Percentiles rank a stretch among this genome's conserved stretches.
These are phyloP conservation scores for Globisporangium paddicum DNA, from an alignment of 352 stramenopile genomes.

Conservation along the genomic window DNA sequence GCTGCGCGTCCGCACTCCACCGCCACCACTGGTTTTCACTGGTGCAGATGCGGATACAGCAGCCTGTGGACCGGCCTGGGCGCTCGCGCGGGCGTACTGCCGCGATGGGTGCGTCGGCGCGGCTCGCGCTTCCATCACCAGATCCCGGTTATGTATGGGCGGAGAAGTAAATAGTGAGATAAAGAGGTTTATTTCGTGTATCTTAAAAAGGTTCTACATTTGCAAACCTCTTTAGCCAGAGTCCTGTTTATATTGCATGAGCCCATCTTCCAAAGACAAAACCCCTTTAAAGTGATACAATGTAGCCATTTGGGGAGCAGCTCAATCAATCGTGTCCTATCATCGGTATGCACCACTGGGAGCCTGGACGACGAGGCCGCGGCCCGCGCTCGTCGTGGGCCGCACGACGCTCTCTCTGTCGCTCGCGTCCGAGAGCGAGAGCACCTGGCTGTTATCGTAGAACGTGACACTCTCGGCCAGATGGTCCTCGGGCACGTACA, in stretches of 20 bases:
- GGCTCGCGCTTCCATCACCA: neutral
- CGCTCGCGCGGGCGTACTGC: neutral
- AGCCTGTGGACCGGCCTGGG: neutral
- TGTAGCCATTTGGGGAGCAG: neutral
- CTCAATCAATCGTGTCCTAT: too few relatives aligned
- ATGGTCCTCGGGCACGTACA: slow-evolving; percentile 60
- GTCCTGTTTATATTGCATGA: neutral
- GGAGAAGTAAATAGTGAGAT: neutral
- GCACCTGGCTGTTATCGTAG: slow-evolving; percentile 68
- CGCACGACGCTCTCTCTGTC: slow-evolving; percentile 32
- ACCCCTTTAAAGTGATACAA: neutral
- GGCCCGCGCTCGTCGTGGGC: slow-evolving; percentile 46
- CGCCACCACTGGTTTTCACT: neutral
- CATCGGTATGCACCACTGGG: neutral
- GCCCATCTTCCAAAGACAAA: neutral
- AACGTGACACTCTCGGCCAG: slow-evolving; percentile 64
- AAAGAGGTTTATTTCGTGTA: too few relatives aligned
- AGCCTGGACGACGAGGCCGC: slow-evolving; percentile 2
- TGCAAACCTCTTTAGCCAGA: too few relatives aligned
- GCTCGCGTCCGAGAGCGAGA: slow-evolving; percentile 53
- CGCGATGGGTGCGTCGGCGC: neutral
- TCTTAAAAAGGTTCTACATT: too few relatives aligned
- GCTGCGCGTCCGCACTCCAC: slow-evolving; percentile 9
- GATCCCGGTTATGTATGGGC: neutral
- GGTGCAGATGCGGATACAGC: neutral